These are phyloP conservation scores for Neocallimastix lanati DNA, from an alignment of 192 early-diverging fungal species.

Conservation along the genomic window DNA sequence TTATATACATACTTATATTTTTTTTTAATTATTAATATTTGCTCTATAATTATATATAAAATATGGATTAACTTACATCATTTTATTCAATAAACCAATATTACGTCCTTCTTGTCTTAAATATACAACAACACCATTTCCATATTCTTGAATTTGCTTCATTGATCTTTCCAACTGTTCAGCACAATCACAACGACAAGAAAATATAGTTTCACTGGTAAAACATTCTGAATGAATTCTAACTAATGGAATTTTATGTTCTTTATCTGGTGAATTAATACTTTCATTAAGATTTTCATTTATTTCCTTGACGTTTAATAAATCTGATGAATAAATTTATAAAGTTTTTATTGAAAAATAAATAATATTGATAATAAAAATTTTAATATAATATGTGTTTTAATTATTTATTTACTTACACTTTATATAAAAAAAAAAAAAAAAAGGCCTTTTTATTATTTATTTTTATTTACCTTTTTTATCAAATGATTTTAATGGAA, in stretches of 20 bases:
- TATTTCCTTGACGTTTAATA: background rate
- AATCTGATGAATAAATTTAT: too few relatives aligned
- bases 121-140: constrained; percentile 85
- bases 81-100: constrained; percentile 83
- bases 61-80: constrained; percentile 37
- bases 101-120: constrained; percentile 89
- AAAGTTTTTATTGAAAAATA: too few relatives aligned
- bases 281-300: constrained; percentile 6
- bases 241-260: constrained; percentile 39
- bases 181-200: constrained; percentile 83
- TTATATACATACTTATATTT: too few relatives aligned
- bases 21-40: too few relatives aligned
- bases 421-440: too few relatives aligned
- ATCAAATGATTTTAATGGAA: constrained; percentile 1
- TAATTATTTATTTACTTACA: too few relatives aligned
- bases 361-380: too few relatives aligned
- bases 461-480: too few relatives aligned
- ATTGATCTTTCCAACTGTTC: constrained; percentile 86
- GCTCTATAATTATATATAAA: too few relatives aligned
- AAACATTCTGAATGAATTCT: constrained; percentile 95
- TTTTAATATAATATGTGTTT: too few relatives aligned
- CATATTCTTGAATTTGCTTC: constrained; percentile 63
- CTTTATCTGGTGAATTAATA: background rate
- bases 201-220: constrained; percentile 85
- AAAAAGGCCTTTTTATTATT: too few relatives aligned